Base-by-base conservation (phyloP, 2,329 filamentous ascomycete genomes). In the Fusarium secorum region DNA sequence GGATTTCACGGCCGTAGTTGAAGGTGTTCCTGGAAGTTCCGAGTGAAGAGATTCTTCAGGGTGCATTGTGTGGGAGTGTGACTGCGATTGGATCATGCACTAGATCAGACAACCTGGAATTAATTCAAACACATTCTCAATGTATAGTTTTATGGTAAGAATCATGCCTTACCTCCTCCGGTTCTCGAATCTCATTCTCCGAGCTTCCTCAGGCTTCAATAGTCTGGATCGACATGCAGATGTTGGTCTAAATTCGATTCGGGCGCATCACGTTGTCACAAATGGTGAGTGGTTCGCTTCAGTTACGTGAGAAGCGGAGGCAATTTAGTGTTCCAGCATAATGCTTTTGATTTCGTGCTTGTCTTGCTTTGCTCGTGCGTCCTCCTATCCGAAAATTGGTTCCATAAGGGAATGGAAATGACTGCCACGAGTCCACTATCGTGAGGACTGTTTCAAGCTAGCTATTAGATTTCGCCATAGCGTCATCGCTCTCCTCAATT, bases 401-500 rank as follows among this genome's bases (percentile, higher is more conserved):
- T 75, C 71, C 72, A 64, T 73, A 72, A 72, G 58, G 71, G 70
- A 74, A 63, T 59, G 71, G 67, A 63, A 68, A 68, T 55, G 70
- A 60, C 64, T 65, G 64, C 70, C 62, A 75, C 72, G 70, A 76
- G 70, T 74, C 74, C 75, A 76, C 75, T 76, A 76, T 74, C 68
- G 73, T 64, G 73, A 78, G 64, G 76, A 78, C 76, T 77, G 71
- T 78, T 77, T 76, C 77, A 78, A 78, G 77, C 77, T 78, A 77
- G 77, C 76, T 78, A 77, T 78, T 78, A 77, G 76, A 78, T 78
- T 78, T 78, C 77, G 76, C 77, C 74, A 77, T 78, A 78, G 77
- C 77, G 72, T 78, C 74, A 75, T 78, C 75, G 77, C 77, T 78
- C 76, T 77, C 73, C 55, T 76, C 75, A 76, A 76, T 75, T 76